Conservation (phyloP, 2,329 filamentous ascomycete species). For the Penicillium sp. region DNA sequence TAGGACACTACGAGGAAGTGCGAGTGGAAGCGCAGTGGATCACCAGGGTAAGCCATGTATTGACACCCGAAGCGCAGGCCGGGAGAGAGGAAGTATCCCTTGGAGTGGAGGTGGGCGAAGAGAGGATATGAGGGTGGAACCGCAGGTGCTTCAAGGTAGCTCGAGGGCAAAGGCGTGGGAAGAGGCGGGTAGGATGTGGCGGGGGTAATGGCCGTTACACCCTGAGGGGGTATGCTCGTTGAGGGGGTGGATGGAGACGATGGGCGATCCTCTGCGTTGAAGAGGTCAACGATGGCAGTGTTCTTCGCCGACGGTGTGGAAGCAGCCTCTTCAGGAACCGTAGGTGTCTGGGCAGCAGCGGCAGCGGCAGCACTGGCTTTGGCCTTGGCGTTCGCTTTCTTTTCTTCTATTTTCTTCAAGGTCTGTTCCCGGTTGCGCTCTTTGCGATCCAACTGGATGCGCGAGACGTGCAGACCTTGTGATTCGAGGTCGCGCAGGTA, state of each 20-base stretch:
- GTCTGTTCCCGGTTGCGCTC: constrained; percentile 52
- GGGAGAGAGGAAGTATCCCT: constrained; percentile 84
- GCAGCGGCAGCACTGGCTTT: constrained; percentile 21
- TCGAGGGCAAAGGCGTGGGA: constrained; percentile 29
- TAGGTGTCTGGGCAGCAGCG: constrained; percentile 6
- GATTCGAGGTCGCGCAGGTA: constrained; percentile 61
- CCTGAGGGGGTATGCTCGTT: constrained; percentile 17
- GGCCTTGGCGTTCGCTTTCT: constrained; percentile 27
- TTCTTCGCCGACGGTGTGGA: constrained; percentile 3
- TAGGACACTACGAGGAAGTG: constrained; percentile 86
- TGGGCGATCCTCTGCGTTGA: constrained; percentile 15
- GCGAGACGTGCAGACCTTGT: constrained; percentile 55
- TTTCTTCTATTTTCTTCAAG: constrained; percentile 51
- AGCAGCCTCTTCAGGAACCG: constrained; percentile 6
- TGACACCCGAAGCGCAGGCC: constrained; percentile 92
- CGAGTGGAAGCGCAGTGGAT: constrained; percentile 90
- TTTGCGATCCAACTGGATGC: constrained; percentile 48
- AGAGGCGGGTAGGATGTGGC: constrained; percentile 52
- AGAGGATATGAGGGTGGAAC: constrained; percentile 65
- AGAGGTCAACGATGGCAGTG: constrained; percentile 26
- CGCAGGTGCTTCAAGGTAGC: constrained; percentile 33
- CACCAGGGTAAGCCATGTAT: constrained; percentile 92
- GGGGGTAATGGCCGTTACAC: constrained; percentile 47
- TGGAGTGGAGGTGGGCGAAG: constrained; percentile 74
- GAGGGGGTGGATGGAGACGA: constrained; percentile 18